Base-by-base conservation (phyloP, 805 yeast species). In the Monosporozyma servazzii region DNA sequence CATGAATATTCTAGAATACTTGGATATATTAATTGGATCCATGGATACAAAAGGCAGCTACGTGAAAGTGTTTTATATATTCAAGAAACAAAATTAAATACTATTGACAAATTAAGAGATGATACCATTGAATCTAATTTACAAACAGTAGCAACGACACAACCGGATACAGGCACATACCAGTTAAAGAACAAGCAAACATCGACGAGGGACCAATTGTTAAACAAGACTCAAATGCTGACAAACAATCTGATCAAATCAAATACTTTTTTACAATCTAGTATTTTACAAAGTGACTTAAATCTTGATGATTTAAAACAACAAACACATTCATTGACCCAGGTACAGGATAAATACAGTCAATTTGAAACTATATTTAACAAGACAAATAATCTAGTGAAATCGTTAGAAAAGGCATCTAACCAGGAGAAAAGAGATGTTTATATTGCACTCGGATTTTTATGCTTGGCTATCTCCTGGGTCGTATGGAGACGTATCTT, bases 401-500 rank as follows among this genome's bases (percentile, higher is more conserved):
- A 62, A 48, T 49, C 59, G 9, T 55, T 68, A 13, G 65, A 67
- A 48, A 60, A 57, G 37, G 59, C 69, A 6, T 65, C 69, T 2
- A 57, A 62, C 27, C 63, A 63, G 47, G 72, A 68, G 51, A 65
- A 64, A 48, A 61, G 68, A 51, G 64, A 64, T 49, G 69, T 68
- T 3, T 68, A 67, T 48, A 18, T 62, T 1, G 55, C 71, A 0
- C 52, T 68, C 1, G 63, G 61, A 2, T 66, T 68, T 41, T 53
- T 68, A 36, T 47, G 48, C 10, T 20, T 56, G 10, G 66, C 70
- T 49, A 55, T 67, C 2, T 48, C 61, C 1, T 68, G 70, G 71
- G 67, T 68, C 3, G 49, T 68, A 5, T 68, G 71, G 70, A 55
- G 70, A 36, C 63, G 72, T 45, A 56, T 68, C 5, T 61, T 68